Conservation (phyloP, 164 flowering plant genomes). For the Chimonanthus praecox region DNA sequence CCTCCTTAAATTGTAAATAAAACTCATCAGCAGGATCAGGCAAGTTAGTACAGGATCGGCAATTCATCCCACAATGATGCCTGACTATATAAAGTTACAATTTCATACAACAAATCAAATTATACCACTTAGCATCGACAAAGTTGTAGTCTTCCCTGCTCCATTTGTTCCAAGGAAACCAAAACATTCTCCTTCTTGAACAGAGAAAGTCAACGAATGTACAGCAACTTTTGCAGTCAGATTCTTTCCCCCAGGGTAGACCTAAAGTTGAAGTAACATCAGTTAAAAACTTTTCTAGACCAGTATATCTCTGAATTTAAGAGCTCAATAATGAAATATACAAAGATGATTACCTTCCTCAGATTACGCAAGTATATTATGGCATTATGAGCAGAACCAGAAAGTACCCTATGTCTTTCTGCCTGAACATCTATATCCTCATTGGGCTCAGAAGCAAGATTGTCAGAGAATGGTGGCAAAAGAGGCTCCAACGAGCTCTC, state of each 20-base stretch:
- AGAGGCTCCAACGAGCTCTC: conserved; percentile 53
- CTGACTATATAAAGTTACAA: background rate
- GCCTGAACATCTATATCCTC: conserved; percentile 83
- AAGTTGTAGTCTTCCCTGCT: conserved; percentile 98
- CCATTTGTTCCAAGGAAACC: conserved; percentile 99
- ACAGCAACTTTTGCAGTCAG: conserved; percentile 71
- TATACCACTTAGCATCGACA: conserved; percentile 87
- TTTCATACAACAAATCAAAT: background rate
- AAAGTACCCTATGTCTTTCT: conserved; percentile 79
- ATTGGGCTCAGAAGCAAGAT: conserved; percentile 33
- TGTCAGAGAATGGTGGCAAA: conserved; percentile 36
- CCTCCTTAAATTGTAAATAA: background rate
- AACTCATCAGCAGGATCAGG: background rate
- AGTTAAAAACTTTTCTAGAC: background rate
- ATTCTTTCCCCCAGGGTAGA: conserved; percentile 60
- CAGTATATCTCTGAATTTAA: background rate
- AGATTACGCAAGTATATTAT: conserved; percentile 75
- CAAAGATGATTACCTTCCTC: conserved; percentile 54
- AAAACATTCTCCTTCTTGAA: conserved; percentile 97
- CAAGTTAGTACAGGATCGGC: background rate
- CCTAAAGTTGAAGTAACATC: conserved; percentile 39
- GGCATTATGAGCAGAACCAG: conserved; percentile 64
- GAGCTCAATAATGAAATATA: background rate
- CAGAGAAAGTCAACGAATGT: conserved; percentile 78
- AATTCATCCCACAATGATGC: background rate